A percentile compares a stretch with the other conserved stretches of the same genome.
phyloP scores from a whole-genome alignment of 23 red algal genomes.

The Cyanidium caldarium region DNA sequence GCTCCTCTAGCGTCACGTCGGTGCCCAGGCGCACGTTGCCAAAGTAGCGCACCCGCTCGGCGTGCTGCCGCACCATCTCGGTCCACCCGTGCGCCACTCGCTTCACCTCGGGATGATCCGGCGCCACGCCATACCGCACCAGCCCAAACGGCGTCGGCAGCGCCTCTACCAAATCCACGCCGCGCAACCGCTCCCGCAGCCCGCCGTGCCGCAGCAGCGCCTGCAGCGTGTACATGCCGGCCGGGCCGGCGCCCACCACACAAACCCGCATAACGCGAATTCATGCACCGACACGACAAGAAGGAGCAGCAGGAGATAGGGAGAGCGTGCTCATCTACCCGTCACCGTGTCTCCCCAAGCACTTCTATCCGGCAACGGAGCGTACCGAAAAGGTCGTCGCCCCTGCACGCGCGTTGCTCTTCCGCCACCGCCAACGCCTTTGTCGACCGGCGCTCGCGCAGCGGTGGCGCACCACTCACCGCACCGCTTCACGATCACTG shows the following conservation, averaged over 20 bases:
- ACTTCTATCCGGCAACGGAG: no score
- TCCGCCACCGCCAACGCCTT: no score
- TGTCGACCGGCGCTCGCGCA: no score
- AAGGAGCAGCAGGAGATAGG: no score
- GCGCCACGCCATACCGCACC: conserved; percentile 78
- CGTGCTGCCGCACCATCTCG: conserved; percentile 18
- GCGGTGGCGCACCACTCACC: no score
- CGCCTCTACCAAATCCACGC: conserved; percentile 43
- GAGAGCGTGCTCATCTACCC: no score
- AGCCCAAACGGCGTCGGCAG: conserved; percentile 80
- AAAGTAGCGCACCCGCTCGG: conserved; percentile 20
- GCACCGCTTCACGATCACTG: no score
- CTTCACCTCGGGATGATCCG: conserved; percentile 66
- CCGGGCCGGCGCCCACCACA: conserved; percentile 68
- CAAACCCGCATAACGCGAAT: conserved; percentile 18
- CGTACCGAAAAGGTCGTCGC: no score
- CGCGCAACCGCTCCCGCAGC: not conserved
- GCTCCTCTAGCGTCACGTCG: not conserved
- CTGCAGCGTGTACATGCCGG: conserved; percentile 49
- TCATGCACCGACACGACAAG: no score
- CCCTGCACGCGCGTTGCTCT: no score
- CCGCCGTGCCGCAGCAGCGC: conserved; percentile 13
- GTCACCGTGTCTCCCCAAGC: no score
- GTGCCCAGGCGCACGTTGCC: conserved; percentile 41
- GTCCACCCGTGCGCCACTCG: conserved; percentile 34